phyloP scores from a whole-genome alignment of 495 filamentous ascomycete species.

The Penicilliopsis zonata region DNA sequence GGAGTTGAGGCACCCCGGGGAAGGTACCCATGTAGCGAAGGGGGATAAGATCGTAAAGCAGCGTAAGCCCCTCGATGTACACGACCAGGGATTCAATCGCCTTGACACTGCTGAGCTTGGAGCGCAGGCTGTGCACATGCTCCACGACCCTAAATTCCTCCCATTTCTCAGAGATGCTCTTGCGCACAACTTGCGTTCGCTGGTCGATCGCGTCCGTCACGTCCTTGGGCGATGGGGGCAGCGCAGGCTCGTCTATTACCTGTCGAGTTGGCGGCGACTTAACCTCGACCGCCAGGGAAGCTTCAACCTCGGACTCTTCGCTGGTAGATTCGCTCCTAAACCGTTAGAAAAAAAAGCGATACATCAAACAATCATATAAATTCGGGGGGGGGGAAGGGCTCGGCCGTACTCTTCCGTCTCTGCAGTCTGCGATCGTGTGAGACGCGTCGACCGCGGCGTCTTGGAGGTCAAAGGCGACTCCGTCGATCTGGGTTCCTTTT shows the following conservation, averaged over 20 bases:
- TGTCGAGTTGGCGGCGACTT: too few species aligned
- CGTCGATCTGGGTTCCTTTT: constrained; percentile 43
- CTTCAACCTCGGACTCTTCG: too few species aligned
- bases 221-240: constrained; percentile 65
- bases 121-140: constrained; percentile 38
- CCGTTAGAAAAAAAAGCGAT: too few species aligned
- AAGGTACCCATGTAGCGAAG: constrained; percentile 58
- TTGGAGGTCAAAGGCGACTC: constrained; percentile 9
- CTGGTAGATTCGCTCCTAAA: too few species aligned
- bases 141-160: constrained; percentile 30
- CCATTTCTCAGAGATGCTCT: constrained; percentile 31
- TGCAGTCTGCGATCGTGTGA: constrained; percentile 3
- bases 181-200: constrained; percentile 51
- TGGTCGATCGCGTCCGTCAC: constrained; percentile 67
- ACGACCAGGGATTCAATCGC: constrained; percentile 55
- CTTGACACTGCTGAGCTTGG: constrained; percentile 53
- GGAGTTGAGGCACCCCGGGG: constrained; percentile 38
- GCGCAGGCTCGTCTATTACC: too few species aligned
- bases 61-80: constrained; percentile 41
- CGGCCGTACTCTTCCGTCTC: background rate
- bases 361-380: constrained; percentile 4
- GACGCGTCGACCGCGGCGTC: constrained; percentile 14
- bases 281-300: too few species aligned
- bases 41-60: constrained; percentile 38
- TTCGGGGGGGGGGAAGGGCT: background rate